Evolutionary conservation across 2,329 filamentous ascomycete species (phyloP).

Genomic region (Penicillium concentricum): DNA sequence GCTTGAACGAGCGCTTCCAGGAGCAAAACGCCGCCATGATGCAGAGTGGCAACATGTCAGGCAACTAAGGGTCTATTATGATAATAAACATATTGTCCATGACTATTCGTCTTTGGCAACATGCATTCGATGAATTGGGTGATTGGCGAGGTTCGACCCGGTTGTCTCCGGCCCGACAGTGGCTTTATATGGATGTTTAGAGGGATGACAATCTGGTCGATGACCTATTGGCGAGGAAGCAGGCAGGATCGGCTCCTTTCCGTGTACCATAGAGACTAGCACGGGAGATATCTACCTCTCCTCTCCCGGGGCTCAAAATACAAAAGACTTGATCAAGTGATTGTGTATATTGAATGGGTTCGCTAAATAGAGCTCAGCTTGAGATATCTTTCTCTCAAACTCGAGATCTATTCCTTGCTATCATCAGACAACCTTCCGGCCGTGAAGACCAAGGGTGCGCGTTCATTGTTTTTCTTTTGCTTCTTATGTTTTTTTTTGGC

Average conservation of each 20-base stretch:
- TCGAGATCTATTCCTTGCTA: background rate
- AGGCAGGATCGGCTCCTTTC: slow-evolving; percentile 12
- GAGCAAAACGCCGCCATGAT: slow-evolving; percentile 69
- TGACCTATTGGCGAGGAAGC: slow-evolving; percentile 10
- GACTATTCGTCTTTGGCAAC: background rate
- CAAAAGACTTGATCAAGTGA: background rate
- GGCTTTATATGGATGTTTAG: background rate
- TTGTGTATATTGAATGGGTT: background rate
- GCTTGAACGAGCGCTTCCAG: slow-evolving; percentile 87
- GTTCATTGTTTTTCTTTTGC: background rate
- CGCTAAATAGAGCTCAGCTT: background rate
- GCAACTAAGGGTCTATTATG: slow-evolving; percentile 20
- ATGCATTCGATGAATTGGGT: background rate
- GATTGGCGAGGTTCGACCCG: background rate
- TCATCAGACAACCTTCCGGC: background rate
- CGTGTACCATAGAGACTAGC: slow-evolving; percentile 27
- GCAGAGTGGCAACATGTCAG: slow-evolving; percentile 55
- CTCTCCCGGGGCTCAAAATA: slow-evolving; percentile 6
- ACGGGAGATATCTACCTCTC: slow-evolving; percentile 12
- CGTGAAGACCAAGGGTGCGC: background rate
- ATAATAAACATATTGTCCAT: background rate
- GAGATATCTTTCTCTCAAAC: background rate
- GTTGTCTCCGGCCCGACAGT: background rate
- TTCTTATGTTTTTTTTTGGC: background rate
- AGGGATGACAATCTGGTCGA: background rate